These are phyloP conservation scores for Rubia balearica DNA, from an alignment of 305 asterid genomes.

Conservation along the genomic window DNA sequence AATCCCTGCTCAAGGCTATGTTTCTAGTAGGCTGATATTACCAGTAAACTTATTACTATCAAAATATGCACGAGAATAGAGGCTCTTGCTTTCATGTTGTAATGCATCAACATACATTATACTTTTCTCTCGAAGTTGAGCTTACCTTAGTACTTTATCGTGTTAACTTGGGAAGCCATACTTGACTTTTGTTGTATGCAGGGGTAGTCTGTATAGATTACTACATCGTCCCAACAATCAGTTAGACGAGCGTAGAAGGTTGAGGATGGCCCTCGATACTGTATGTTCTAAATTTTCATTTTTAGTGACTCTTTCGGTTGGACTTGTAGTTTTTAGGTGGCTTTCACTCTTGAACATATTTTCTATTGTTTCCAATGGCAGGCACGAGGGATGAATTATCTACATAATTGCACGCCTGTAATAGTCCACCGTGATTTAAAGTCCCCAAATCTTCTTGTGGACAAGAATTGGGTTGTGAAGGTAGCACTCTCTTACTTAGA, in stretches of 20 bases:
- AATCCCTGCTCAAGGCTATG: neutral
- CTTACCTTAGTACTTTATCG: constrained; percentile 6
- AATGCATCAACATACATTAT: neutral
- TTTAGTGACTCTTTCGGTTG: constrained; percentile 10
- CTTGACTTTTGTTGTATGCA: constrained; percentile 33
- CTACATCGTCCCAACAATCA: constrained; percentile 91
- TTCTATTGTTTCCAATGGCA: constrained; percentile 27
- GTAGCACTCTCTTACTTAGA: constrained; percentile 34
- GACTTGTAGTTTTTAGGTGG: constrained; percentile 19
- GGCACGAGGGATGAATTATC: constrained; percentile 99
- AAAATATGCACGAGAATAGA: neutral
- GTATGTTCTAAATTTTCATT: constrained; percentile 42
- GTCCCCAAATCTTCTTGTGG: constrained; percentile 97
- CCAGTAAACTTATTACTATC: neutral
- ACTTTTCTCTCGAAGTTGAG: neutral
- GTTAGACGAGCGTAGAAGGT: constrained; percentile 81
- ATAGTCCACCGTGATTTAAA: constrained; percentile 96
- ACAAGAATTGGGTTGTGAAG: constrained; percentile 97
- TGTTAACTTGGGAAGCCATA: constrained; percentile 22
- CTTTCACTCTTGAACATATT: constrained; percentile 18
- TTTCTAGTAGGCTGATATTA: neutral
- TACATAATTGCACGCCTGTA: constrained; percentile 84
- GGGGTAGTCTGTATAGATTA: constrained; percentile 95
- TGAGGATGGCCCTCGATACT: constrained; percentile 94
- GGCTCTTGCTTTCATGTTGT: neutral